Evolutionary conservation across 176 grass and related monocot genomes (phyloP).

Genomic region (Ampelocalamus luodianensis): DNA sequence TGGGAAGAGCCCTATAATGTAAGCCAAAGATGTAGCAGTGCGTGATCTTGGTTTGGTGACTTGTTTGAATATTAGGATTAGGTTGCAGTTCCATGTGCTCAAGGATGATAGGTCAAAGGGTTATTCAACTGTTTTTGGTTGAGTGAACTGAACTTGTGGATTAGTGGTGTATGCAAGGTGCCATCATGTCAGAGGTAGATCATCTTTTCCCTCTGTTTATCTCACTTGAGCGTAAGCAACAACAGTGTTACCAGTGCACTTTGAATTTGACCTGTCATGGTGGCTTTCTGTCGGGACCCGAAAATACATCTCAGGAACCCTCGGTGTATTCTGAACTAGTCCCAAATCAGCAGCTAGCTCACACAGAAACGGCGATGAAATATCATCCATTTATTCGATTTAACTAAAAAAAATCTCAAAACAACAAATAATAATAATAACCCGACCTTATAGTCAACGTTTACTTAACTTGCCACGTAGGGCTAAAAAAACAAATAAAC

Average conservation of each 20-base stretch:
- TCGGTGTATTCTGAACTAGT: too few relatives aligned
- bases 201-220: constrained; percentile 53
- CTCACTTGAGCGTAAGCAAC: constrained; percentile 70
- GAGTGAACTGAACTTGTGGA: constrained; percentile 88
- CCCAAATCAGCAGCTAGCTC: too few relatives aligned
- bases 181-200: constrained; percentile 96
- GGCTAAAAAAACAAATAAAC: too few relatives aligned
- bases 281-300: too few relatives aligned
- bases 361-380: too few relatives aligned
- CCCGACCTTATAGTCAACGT: too few relatives aligned
- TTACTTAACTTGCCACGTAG: too few relatives aligned
- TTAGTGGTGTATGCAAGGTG: constrained; percentile 93
- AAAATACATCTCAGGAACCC: too few relatives aligned
- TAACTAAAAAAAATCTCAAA: too few relatives aligned
- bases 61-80: constrained; percentile 77
- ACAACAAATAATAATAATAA: too few relatives aligned
- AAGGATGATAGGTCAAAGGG: constrained; percentile 82
- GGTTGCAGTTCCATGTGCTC: constrained; percentile 59
- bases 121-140: constrained; percentile 74
- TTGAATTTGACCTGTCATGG: constrained; percentile 28
- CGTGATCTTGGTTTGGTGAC: constrained; percentile 82
- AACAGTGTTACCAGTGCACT: constrained; percentile 69
- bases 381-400: too few relatives aligned
- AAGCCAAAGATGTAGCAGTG: constrained; percentile 94
- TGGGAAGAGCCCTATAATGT: constrained; percentile 94